Base-by-base conservation (phyloP, 2,329 filamentous ascomycete species). In the Microascus cirrosus region DNA sequence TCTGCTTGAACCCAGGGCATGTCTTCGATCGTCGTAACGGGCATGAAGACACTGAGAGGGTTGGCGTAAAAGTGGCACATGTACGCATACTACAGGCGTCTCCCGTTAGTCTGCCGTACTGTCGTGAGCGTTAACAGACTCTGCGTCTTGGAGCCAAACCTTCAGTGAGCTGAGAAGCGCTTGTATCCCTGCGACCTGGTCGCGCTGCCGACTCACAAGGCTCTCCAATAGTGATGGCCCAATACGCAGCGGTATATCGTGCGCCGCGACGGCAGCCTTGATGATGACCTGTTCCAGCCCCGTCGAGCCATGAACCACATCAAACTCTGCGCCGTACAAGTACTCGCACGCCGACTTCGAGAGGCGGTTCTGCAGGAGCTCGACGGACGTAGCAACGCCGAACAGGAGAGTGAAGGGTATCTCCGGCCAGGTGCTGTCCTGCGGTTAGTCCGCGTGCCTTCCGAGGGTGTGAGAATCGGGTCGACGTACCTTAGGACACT, bases 1-100 rank as follows among this genome's bases (percentile, higher is more conserved):
- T 86, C 80, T 1, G 72, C 64, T 55, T 86, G 77, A 1, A 89
- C 62, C 1, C 74, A 56, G n/a, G 61, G 58, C n/a, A 45, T n/a
- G 10, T 28, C 32, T 18, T 52, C 48, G 2, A 18, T 22, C 15
- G 67, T 62, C 42, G 60, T 63, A 25, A 61, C 60, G 2, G 72
- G 71, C 11, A 84, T 69, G 36, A 93, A 77, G 3, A 90, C 69
- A 60, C 84, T 89, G 3, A 91, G 74, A 1, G 86, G 82, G 63
- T 91, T 93, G 45, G 86, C 87, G 64, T 90, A 93, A 66, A 89
- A 93, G 67, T 91, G 87, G 59, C 86, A 89, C 89, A 95, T 92
- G 66, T 91, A 90, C 1, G 86, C 83, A 70, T 93, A 94, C 81
- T 90, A 68, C 35, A 54, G 22, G 32, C 18, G 6, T 20, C 13